These are phyloP conservation scores for Ensete glaucum DNA, from an alignment of 176 grass and related monocot species.

Conservation along the genomic window DNA sequence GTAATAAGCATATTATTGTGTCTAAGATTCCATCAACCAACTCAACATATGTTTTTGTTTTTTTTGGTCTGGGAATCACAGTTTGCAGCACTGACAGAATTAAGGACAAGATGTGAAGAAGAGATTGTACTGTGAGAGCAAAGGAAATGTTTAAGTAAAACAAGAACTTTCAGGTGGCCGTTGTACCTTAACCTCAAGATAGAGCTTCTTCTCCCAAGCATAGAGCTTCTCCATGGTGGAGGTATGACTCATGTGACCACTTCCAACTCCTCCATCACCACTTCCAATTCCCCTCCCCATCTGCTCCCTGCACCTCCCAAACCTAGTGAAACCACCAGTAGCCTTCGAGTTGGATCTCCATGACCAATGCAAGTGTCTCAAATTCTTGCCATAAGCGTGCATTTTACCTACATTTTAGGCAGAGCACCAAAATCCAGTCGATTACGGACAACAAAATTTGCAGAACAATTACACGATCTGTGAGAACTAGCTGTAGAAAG, in stretches of 20 bases:
- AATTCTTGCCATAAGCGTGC: slow-evolving; percentile 60
- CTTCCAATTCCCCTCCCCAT: slow-evolving; percentile 1
- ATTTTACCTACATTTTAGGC: slow-evolving; percentile 43
- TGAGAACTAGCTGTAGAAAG: not conserved
- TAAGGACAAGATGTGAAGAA: not conserved
- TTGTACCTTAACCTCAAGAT: slow-evolving; percentile 86
- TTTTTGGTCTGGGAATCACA: not conserved
- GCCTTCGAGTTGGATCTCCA: slow-evolving; percentile 21
- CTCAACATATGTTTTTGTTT: not conserved
- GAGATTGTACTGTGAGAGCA: not conserved
- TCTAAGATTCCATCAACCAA: slow-evolving; percentile 34
- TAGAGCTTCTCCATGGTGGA: slow-evolving; percentile 90
- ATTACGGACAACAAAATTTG: not conserved
- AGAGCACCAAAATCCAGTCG: not conserved
- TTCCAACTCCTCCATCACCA: slow-evolving; percentile 36
- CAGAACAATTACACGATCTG: not conserved
- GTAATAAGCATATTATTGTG: slow-evolving; percentile 4
- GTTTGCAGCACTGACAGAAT: slow-evolving; percentile 12
- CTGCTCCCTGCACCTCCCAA: slow-evolving; percentile 27
- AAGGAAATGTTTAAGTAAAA: slow-evolving; percentile 6
- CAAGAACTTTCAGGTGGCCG: not conserved
- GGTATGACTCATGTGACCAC: slow-evolving; percentile 47
- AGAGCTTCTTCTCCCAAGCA: slow-evolving; percentile 96
- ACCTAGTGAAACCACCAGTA: slow-evolving; percentile 32
- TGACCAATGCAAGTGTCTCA: slow-evolving; percentile 53